Evolutionary conservation across 2,329 filamentous ascomycete genomes (phyloP), one percentile per base, ranked within the genome.

Genomic region (Diaporthe sp.): DNA sequence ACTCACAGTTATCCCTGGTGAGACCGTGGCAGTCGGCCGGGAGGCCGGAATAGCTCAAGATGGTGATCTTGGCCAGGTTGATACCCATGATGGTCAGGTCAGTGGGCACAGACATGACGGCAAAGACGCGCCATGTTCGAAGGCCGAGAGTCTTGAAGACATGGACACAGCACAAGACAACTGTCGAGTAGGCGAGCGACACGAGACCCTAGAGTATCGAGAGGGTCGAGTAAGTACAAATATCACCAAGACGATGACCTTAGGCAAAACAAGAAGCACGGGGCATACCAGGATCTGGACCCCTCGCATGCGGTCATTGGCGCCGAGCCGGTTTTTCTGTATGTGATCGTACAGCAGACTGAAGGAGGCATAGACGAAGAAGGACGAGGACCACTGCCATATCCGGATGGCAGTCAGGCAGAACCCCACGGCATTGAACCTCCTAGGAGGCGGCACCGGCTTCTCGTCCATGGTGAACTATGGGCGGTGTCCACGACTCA

Each of bases 331-430:
- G 37, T 70, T 76, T 5, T 37, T 71, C 61, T 72, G 71, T 25
- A 76, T 72, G 42, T 76, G 72, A 3, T 70, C 57, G n/a, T 74
- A 74, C 4, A 77, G 68, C 4, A 77, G 47, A 42, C 60, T 72
- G 53, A 77, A 76, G 55, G 76, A 78, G 74, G 68, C 73, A 71
- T 72, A 77, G 49, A 78, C 76, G 70, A 78, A 75, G 53, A 92
- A 75, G 13, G 79, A 78, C 25, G 78, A 80, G 55, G 65, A 67
- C 57, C 77, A 78, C 57, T 81, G 80, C 72, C 78, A 79, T n/a
- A 79, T 57, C 17, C 80, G 75, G 65, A 80, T 61, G 17, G 60
- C 70, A 1, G 77, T 72, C 25, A 78, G 61, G 65, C 75, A 71
- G 28, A 79, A 71, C 58, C 60, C 77, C 20, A 78, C 73, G 60